Evolutionary conservation across 1,284 basidiomycete species (phyloP).

Genomic region (Ceratobasidium sp.): DNA sequence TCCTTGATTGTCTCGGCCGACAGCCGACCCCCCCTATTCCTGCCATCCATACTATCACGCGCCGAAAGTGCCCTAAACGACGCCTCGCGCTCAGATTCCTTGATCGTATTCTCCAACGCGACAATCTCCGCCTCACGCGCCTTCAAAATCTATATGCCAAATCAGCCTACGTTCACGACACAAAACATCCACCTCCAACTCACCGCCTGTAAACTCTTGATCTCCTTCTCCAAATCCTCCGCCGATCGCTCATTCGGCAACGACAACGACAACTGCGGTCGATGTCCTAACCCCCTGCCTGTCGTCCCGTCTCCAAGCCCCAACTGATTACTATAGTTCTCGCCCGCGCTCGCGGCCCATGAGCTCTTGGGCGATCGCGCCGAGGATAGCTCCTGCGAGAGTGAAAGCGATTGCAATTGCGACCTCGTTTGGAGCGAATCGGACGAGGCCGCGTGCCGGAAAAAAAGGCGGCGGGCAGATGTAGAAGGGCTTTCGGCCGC

Average conservation of each 20-base stretch:
- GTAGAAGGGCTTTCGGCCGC: conserved; percentile 60
- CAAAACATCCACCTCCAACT: conserved; percentile 15
- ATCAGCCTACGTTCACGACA: not conserved
- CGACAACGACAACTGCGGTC: conserved; percentile 43
- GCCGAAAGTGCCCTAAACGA: conserved; percentile 44
- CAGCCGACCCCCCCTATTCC: conserved; percentile 56
- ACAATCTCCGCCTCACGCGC: conserved; percentile 89
- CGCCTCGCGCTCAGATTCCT: conserved; percentile 54
- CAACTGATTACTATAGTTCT: conserved; percentile 59
- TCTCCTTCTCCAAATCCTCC: conserved; percentile 88
- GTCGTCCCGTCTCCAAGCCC: conserved; percentile 45
- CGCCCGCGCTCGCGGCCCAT: conserved; percentile 63
- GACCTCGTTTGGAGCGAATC: conserved; percentile 86
- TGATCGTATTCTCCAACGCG: conserved; percentile 74
- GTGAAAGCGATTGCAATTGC: conserved; percentile 58
- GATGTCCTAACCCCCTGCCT: conserved; percentile 1
- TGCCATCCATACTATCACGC: conserved; percentile 9
- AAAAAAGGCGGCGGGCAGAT: conserved; percentile 75
- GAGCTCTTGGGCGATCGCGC: conserved; percentile 85
- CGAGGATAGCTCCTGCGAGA: conserved; percentile 95
- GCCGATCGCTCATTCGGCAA: conserved; percentile 66
- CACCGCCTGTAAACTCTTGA: conserved; percentile 87
- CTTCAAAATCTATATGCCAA: conserved; percentile 66
- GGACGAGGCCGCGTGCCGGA: conserved; percentile 82
- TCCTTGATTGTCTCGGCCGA: conserved; percentile 75